phyloP scores from a whole-genome alignment of 2,329 filamentous ascomycete species.

The Penicillium sp. region DNA sequence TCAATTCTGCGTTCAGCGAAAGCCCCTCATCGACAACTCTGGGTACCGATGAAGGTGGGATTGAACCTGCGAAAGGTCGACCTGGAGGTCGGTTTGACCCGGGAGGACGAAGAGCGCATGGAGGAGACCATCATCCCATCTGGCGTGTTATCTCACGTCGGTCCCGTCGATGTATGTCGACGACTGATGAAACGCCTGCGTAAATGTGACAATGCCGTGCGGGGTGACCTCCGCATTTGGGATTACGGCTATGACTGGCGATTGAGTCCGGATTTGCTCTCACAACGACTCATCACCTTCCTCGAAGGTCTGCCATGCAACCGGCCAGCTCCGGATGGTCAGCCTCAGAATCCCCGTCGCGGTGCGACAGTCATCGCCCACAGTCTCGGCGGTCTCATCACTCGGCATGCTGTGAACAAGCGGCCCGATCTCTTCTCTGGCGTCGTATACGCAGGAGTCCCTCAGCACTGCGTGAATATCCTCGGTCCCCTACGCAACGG shows the following conservation, averaged over 20 bases:
- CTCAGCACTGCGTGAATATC: conserved; percentile 88
- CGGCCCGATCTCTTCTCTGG: conserved; percentile 84
- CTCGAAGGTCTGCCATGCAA: conserved; percentile 79
- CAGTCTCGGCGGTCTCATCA: conserved; percentile 83
- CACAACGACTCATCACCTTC: conserved; percentile 72
- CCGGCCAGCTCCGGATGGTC: conserved; percentile 53
- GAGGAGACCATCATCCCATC: conserved; percentile 81
- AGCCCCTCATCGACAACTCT: conserved; percentile 82
- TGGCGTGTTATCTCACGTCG: conserved; percentile 89
- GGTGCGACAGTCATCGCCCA: conserved; percentile 86
- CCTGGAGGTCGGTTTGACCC: conserved; percentile 80
- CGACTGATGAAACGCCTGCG: conserved; percentile 79
- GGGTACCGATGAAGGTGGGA: conserved; percentile 93
- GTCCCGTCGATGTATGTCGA: conserved; percentile 86
- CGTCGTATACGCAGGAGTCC: conserved; percentile 83
- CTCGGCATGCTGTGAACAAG: conserved; percentile 84
- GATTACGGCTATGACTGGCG: conserved; percentile 97
- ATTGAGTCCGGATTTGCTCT: conserved; percentile 78
- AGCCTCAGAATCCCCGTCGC: conserved; percentile 54
- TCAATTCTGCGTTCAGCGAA: conserved; percentile 86
- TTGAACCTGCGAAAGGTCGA: conserved; percentile 91
- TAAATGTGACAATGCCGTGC: conserved; percentile 73
- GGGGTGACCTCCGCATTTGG: conserved; percentile 76
- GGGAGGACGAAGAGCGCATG: conserved; percentile 83
- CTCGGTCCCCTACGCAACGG: conserved; percentile 87